A percentile compares a stretch with the other conserved stretches of the same genome.
Conservation (phyloP, 305 asterid genomes). For the Caryopteris hybrid region DNA sequence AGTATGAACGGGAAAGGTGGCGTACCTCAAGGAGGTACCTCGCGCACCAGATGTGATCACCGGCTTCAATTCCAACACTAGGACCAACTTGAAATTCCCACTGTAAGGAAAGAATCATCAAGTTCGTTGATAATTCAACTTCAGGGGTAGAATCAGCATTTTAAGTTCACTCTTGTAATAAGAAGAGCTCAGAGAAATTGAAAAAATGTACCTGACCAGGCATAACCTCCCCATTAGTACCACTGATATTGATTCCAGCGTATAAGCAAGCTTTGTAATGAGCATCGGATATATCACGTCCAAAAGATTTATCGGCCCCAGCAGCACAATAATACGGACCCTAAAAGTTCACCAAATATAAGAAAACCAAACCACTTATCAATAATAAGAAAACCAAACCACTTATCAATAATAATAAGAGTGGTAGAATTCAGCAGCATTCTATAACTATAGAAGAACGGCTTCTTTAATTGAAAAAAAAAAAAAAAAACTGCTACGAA, state of each 20-base stretch:
- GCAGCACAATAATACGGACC: conserved; percentile 98
- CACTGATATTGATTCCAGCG: conserved; percentile 94
- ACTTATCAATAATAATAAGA: neutral
- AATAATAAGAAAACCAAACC: neutral
- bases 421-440: neutral
- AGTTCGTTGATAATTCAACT: neutral
- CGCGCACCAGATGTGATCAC: conserved; percentile 94
- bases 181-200: neutral
- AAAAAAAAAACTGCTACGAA: neutral
- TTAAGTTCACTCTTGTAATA: neutral
- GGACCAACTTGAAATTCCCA: conserved; percentile 99
- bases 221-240: conserved; percentile 98
- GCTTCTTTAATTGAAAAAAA: neutral
- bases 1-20: neutral
- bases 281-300: conserved; percentile 94
- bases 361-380: neutral
- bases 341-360: conserved; percentile 33
- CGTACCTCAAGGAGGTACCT: conserved; percentile 93
- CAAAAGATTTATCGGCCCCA: conserved; percentile 95
- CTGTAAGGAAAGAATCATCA: conserved; percentile 30
- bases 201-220: conserved; percentile 78
- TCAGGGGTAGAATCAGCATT: neutral
- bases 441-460: neutral
- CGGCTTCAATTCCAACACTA: conserved; percentile 90
- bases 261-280: conserved; percentile 97